Evolutionary conservation across 495 filamentous ascomycete species (phyloP).

Genomic region (Lindgomyces ingoldianus): DNA sequence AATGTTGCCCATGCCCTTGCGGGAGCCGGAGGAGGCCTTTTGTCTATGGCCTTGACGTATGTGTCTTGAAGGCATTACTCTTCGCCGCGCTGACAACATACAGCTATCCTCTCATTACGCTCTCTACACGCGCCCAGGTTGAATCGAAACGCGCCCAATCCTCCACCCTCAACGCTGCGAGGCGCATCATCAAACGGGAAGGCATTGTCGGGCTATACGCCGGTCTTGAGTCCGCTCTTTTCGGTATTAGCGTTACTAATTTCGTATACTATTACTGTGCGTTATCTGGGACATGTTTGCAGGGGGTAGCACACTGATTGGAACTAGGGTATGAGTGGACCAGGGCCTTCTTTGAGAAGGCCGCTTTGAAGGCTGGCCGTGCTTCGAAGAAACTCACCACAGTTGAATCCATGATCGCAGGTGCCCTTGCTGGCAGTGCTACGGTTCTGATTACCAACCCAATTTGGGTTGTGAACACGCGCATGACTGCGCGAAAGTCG

Average conservation of each 20-base stretch:
- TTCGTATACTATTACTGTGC: conserved; percentile 99
- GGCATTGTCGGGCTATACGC: conserved; percentile 85
- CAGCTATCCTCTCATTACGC: conserved; percentile 93
- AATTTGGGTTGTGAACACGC: conserved; percentile 98
- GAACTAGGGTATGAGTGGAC: conserved; percentile 90
- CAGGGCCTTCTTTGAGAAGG: conserved; percentile 80
- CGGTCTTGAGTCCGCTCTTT: conserved; percentile 84
- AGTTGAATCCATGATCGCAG: conserved; percentile 87
- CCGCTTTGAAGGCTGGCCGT: conserved; percentile 72
- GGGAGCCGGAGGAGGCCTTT: conserved; percentile 82
- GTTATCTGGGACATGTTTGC: conserved; percentile 15
- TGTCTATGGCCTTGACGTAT: conserved; percentile 94
- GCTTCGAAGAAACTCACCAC: conserved; percentile 82
- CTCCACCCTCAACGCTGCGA: conserved; percentile 74
- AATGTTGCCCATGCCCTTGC: conserved; percentile 88
- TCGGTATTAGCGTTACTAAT: conserved; percentile 97
- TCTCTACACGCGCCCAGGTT: conserved; percentile 96
- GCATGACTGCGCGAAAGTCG: conserved; percentile 87
- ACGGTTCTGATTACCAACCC: conserved; percentile 96
- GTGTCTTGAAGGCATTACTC: conserved; percentile 32
- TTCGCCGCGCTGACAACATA: conserved; percentile 26
- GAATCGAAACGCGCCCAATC: conserved; percentile 91
- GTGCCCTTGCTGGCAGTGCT: conserved; percentile 89
- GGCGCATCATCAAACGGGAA: conserved; percentile 87
- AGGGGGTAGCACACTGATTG: conserved; percentile 11